Evolutionary conservation across 1,284 basidiomycete genomes (phyloP).

Genomic region (Sporisorium exsertum): DNA sequence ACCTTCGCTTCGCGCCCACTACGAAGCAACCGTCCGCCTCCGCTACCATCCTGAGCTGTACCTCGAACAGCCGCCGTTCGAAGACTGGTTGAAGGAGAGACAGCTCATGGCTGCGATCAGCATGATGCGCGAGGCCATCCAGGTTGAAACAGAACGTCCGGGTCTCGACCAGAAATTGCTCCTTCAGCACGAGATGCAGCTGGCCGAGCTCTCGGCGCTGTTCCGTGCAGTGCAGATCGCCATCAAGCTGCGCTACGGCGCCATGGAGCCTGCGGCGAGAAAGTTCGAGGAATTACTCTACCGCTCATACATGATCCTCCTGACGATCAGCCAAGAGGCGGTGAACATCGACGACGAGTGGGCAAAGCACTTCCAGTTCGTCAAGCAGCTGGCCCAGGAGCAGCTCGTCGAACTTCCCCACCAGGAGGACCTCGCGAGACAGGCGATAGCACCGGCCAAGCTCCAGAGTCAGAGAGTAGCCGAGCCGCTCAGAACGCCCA

Average conservation of each 20-base stretch:
- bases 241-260: constrained; percentile 13
- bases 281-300: constrained; percentile 17
- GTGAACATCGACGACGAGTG: neutral
- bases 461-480: too few relatives aligned
- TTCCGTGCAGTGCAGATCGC: constrained; percentile 16
- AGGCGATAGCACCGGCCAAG: too few relatives aligned
- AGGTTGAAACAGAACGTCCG: neutral
- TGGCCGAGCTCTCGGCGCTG: constrained; percentile 10
- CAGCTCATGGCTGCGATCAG: constrained; percentile 28
- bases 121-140: neutral
- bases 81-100: constrained; percentile 39
- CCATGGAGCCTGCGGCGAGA: neutral
- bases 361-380: neutral
- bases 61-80: constrained; percentile 15
- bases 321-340: constrained; percentile 5
- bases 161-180: neutral
- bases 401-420: neutral
- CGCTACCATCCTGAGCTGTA: constrained; percentile 23
- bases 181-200: constrained; percentile 17
- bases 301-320: constrained; percentile 6
- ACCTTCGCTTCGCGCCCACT: constrained; percentile 14
- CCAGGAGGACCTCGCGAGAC: neutral
- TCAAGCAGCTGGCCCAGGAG: neutral
- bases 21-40: neutral
- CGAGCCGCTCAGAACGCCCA: neutral